Evolutionary conservation across 331 rosid species (phyloP).

Genomic region (Pyrus hybrid): DNA sequence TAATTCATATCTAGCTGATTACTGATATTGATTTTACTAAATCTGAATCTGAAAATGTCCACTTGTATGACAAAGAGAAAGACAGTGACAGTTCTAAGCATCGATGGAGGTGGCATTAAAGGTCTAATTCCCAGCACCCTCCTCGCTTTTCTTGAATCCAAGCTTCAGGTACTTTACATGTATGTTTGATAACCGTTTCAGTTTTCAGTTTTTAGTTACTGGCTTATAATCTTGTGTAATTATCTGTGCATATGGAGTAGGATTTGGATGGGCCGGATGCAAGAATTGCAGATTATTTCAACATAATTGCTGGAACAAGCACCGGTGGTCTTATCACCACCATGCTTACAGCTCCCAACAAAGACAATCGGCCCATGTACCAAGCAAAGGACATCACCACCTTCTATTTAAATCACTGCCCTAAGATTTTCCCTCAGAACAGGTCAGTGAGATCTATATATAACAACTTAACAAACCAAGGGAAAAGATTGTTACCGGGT

Average conservation of each 20-base stretch:
- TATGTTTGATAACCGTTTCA: too few species aligned
- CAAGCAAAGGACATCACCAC: neutral
- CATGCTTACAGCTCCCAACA: slow-evolving; percentile 24
- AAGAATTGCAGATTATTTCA: slow-evolving; percentile 28
- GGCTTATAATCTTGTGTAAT: neutral
- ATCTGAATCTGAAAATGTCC: neutral
- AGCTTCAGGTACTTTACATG: slow-evolving; percentile 26
- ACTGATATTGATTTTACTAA: too few species aligned
- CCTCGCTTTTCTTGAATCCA: slow-evolving; percentile 26
- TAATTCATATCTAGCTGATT: too few species aligned
- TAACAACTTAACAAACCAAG: neutral
- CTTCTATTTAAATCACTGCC: neutral
- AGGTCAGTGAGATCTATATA: neutral
- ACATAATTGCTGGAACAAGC: slow-evolving; percentile 22
- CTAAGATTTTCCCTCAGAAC: neutral
- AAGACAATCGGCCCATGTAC: slow-evolving; percentile 11
- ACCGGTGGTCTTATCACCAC: slow-evolving; percentile 27
- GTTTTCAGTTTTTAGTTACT: neutral
- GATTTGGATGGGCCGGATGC: slow-evolving; percentile 23
- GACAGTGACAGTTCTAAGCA: slow-evolving; percentile 29
- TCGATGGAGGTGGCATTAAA: slow-evolving; percentile 37
- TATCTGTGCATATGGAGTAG: neutral
- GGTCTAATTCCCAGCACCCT: slow-evolving; percentile 32
- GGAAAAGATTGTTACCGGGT: neutral
- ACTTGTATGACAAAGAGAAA: neutral